A percentile compares a stretch with the other conserved stretches of the same genome.
Conservation (phyloP, 441 rosid species). For the Aquilaria agallochum region DNA sequence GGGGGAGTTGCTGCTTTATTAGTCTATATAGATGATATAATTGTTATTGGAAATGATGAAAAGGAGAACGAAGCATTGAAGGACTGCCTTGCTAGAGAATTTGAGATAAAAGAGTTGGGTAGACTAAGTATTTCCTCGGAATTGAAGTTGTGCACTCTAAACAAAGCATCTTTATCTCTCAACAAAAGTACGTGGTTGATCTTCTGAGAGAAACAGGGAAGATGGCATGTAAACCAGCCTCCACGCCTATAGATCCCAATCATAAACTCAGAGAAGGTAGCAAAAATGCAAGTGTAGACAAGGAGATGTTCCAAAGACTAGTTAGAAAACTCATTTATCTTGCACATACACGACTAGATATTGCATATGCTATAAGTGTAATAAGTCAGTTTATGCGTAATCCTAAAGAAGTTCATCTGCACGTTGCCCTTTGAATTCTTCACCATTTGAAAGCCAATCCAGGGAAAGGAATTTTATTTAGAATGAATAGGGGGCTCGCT, state of each 20-base stretch:
- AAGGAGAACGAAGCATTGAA: background rate
- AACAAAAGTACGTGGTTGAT: background rate
- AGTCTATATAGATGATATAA: background rate
- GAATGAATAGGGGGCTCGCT: background rate
- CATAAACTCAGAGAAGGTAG: background rate
- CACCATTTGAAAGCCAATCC: background rate
- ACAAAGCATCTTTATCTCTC: background rate
- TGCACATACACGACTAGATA: background rate
- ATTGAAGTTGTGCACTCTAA: background rate
- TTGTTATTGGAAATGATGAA: background rate
- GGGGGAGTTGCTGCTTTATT: too few relatives aligned
- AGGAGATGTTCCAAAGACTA: background rate
- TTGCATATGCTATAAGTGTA: background rate
- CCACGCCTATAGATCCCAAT: background rate
- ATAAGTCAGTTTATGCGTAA: conserved; percentile 1
- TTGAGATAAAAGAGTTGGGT: background rate
- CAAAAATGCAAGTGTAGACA: background rate
- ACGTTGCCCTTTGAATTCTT: background rate
- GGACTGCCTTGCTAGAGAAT: background rate
- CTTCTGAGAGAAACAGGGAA: background rate
- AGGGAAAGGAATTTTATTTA: background rate
- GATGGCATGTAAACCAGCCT: background rate
- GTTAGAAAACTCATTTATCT: background rate
- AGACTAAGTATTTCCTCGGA: background rate
- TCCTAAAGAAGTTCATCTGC: background rate